Evolutionary conservation across 495 filamentous ascomycete genomes (phyloP).

Genomic region (Xylaria longipes): DNA sequence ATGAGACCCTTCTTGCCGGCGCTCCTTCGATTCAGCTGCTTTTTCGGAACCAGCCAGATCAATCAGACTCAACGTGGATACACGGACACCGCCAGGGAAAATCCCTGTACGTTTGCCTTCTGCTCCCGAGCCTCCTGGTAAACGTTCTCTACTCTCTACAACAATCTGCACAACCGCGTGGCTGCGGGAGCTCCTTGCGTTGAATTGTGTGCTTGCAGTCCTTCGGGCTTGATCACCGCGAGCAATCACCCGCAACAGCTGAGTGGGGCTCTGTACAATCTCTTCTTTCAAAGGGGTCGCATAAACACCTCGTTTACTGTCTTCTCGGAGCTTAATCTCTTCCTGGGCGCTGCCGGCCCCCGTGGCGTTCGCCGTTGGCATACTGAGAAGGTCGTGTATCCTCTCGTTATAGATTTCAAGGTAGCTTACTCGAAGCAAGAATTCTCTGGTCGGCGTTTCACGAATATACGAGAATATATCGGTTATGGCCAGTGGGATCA

Average conservation of each 20-base stretch:
- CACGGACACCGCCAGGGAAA: slow-evolving; percentile 87
- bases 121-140: slow-evolving; percentile 55
- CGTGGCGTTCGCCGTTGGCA: slow-evolving; percentile 59
- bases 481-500: slow-evolving; percentile 95
- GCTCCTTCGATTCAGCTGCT: slow-evolving; percentile 93
- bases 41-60: slow-evolving; percentile 96
- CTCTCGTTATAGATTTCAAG: slow-evolving; percentile 98
- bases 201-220: slow-evolving; percentile 94
- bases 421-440: slow-evolving; percentile 95
- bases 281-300: slow-evolving; percentile 96
- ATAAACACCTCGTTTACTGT: slow-evolving; percentile 95
- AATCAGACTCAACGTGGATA: slow-evolving; percentile 93
- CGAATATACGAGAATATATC: slow-evolving; percentile 99
- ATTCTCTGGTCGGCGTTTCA: slow-evolving; percentile 93
- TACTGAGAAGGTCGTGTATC: slow-evolving; percentile 90
- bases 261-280: slow-evolving; percentile 96
- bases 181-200: slow-evolving; percentile 92
- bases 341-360: slow-evolving; percentile 63
- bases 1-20: slow-evolving; percentile 92
- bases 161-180: slow-evolving; percentile 99
- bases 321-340: slow-evolving; percentile 95
- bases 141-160: slow-evolving; percentile 92
- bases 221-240: slow-evolving; percentile 88
- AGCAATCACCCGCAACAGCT: slow-evolving; percentile 93
- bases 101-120: slow-evolving; percentile 79